Conservation (phyloP, 2,329 filamentous ascomycete species). For the Ceratocystis albifundus region DNA sequence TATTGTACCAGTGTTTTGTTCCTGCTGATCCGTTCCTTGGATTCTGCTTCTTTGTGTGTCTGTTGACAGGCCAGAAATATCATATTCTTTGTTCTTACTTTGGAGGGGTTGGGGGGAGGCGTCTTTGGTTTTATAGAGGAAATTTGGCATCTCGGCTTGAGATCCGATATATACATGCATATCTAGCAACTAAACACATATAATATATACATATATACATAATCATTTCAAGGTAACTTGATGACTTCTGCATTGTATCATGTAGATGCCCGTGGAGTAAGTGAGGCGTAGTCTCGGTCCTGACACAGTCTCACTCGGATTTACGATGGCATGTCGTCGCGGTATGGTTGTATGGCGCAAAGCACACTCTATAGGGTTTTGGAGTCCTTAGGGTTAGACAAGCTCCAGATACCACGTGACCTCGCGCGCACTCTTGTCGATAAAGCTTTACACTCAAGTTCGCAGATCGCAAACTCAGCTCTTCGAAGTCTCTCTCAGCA, state of each 20-base stretch:
- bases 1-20: conserved; percentile 4
- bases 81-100: neutral
- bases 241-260: too few species aligned
- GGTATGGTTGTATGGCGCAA: too few species aligned
- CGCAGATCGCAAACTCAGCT: neutral
- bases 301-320: too few species aligned
- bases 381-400: neutral
- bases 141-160: neutral
- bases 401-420: neutral
- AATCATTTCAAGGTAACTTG: too few species aligned
- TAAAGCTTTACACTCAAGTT: neutral
- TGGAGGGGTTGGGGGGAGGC: too few species aligned
- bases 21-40: neutral
- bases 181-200: neutral
- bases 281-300: too few species aligned
- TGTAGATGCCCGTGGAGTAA: too few species aligned
- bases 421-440: neutral
- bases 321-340: too few species aligned
- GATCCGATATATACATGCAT: neutral
- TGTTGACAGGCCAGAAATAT: neutral
- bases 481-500: neutral
- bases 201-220: neutral
- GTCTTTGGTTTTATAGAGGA: conserved; percentile 2
- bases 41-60: neutral
- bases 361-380: too few species aligned